Percentiles rank a stretch among this genome's conserved stretches.
Evolutionary conservation across 345 rosid species (phyloP).

Genomic region (Brassica juncea): DNA sequence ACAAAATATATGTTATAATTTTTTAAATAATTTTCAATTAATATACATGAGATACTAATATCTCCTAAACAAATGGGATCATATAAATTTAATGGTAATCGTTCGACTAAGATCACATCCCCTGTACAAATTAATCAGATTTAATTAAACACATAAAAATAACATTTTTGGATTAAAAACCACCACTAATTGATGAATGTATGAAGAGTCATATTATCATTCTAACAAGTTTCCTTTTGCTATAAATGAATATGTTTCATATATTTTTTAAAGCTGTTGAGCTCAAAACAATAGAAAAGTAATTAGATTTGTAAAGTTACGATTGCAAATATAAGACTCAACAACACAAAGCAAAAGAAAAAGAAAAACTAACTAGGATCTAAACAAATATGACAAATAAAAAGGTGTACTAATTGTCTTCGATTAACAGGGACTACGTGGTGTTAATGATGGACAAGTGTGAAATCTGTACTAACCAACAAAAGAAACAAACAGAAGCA

Average conservation of each 20-base stretch:
- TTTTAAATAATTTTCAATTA: too few relatives aligned
- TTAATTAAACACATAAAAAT: background rate
- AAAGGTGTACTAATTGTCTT: conserved; percentile 22
- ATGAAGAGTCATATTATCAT: background rate
- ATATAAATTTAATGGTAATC: background rate
- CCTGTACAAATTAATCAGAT: background rate
- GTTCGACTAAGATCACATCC: background rate
- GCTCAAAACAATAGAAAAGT: background rate
- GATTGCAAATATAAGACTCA: conserved; percentile 5
- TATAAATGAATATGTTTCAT: background rate
- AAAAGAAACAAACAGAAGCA: background rate
- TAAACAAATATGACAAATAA: conserved; percentile 19
- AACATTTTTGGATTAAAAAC: background rate
- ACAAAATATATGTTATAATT: too few relatives aligned
- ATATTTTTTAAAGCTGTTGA: background rate
- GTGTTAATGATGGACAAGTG: conserved; percentile 33
- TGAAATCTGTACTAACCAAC: background rate
- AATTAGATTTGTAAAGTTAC: background rate
- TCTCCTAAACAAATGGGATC: background rate
- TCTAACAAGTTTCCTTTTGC: background rate
- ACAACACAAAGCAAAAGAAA: background rate
- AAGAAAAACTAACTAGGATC: background rate
- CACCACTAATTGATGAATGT: background rate
- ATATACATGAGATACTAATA: background rate
- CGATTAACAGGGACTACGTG: conserved; percentile 12